Percentiles rank a stretch among this genome's conserved stretches.
phyloP scores from a whole-genome alignment of 306 rosid species.

The Castanospermum australe region DNA sequence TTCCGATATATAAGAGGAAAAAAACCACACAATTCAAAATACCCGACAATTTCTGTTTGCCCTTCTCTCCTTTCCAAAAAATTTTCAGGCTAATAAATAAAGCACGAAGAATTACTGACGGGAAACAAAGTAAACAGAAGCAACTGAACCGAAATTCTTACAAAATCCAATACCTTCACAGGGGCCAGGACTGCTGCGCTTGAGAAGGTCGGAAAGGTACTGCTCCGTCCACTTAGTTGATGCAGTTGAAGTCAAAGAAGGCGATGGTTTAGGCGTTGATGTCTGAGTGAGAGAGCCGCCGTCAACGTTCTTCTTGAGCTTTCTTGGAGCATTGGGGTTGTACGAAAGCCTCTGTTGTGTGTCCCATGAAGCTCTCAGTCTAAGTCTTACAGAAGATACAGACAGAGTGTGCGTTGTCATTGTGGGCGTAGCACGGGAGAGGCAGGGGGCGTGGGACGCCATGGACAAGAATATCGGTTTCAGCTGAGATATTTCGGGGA shows the following conservation, averaged over 20 bases:
- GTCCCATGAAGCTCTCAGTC: constrained; percentile 70
- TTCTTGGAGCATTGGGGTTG: constrained; percentile 87
- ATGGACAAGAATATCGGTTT: background rate
- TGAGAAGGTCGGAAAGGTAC: constrained; percentile 61
- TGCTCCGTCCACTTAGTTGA: constrained; percentile 30
- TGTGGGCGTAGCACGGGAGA: background rate
- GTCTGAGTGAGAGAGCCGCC: background rate
- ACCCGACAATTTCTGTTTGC: too few species aligned
- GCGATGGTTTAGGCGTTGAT: constrained; percentile 22
- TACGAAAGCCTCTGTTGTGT: constrained; percentile 64
- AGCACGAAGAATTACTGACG: too few species aligned
- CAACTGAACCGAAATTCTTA: background rate
- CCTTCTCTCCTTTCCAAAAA: too few species aligned
- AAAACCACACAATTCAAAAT: too few species aligned
- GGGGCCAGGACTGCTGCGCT: constrained; percentile 45
- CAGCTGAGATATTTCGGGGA: background rate
- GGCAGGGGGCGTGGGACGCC: background rate
- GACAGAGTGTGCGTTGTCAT: constrained; percentile 49
- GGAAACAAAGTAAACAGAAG: background rate
- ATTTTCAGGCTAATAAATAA: background rate
- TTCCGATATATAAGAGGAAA: too few species aligned
- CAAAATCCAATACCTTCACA: constrained; percentile 25
- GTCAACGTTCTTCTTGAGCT: constrained; percentile 40
- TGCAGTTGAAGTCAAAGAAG: constrained; percentile 33
- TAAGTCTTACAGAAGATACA: constrained; percentile 28